Percentiles rank a stretch among this genome's conserved stretches.
phyloP scores from a whole-genome alignment of 495 filamentous ascomycete species.

The Thermothielavioides terrestris region DNA sequence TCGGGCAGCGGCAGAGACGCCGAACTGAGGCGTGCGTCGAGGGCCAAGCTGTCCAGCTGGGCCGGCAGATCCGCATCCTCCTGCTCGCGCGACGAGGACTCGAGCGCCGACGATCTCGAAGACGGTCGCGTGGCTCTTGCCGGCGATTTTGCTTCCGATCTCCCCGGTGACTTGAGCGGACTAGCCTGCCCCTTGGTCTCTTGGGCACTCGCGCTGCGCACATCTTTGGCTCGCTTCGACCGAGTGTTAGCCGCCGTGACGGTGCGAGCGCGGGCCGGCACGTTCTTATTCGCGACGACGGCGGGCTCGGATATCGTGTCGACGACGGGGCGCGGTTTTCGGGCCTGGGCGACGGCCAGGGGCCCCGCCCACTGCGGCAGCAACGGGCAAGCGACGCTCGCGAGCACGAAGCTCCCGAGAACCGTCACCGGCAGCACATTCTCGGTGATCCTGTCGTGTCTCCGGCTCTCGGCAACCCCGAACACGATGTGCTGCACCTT shows the following conservation, averaged over 20 bases:
- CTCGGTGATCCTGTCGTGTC: slow-evolving; percentile 63
- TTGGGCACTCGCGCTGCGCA: slow-evolving; percentile 30
- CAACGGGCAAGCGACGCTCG: slow-evolving; percentile 47
- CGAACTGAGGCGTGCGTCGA: slow-evolving; percentile 51
- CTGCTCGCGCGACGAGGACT: slow-evolving; percentile 17
- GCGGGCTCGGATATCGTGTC: slow-evolving; percentile 48
- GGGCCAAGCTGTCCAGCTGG: slow-evolving; percentile 34
- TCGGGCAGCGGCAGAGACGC: slow-evolving; percentile 57
- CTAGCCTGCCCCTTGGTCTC: slow-evolving; percentile 24
- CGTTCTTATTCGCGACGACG: slow-evolving; percentile 32
- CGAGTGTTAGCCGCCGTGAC: slow-evolving; percentile 40
- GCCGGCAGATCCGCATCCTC: slow-evolving; percentile 8
- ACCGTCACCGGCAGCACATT: slow-evolving; percentile 65
- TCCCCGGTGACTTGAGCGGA: slow-evolving; percentile 22
- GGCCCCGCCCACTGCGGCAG: slow-evolving; percentile 58
- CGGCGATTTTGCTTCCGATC: slow-evolving; percentile 6
- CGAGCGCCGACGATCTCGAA: slow-evolving; percentile 9
- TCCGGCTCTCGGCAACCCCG: slow-evolving; percentile 50
- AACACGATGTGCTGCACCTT: slow-evolving; percentile 75
- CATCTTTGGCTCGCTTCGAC: slow-evolving; percentile 39
- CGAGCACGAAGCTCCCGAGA: slow-evolving; percentile 61
- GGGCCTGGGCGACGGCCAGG: slow-evolving; percentile 62
- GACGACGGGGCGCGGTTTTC: slow-evolving; percentile 51
- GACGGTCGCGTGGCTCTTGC: neutral
- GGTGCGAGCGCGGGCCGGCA: slow-evolving; percentile 56